Base-by-base conservation (phyloP, 1,284 basidiomycete species). In the Trichosporon sp. region DNA sequence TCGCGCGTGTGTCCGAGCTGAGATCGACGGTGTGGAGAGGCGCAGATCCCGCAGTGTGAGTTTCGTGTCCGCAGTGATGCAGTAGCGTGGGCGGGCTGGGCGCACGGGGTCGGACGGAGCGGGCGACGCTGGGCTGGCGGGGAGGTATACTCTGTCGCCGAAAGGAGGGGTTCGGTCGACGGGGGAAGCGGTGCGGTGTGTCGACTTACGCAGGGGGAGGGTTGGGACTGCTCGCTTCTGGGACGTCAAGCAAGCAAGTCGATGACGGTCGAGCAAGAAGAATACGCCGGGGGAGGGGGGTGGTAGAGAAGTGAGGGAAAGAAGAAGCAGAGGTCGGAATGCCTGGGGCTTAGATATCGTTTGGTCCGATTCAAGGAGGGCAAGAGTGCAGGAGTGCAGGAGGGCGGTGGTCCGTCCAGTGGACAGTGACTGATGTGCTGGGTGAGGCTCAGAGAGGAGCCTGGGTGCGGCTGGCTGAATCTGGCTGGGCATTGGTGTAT, bases 21-120 rank as follows among this genome's bases (percentile, higher is more conserved):
- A 35, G 59, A 63, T 63, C 59, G 59, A 35, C 59, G 32, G 32
- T 14, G 59, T 12, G 4, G n/a, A n/a, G 59, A n/a, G 59, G 31
- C 31, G 59, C 32, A 32, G 14, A 31, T 35, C 16, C 10, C 31
- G 59, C 32, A 32, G 14, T 7, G 16, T 14, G 16, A 35, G n/a
- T 35, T 11, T 26, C 32, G 26, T 32, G 56, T 32, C 59, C 16
- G 59, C 31, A 35, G 31, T 35, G 59, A 14, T 63, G 31, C 26
- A 4, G 59, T 14, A n/a, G 59, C 26, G 43, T 46, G 16, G 16
- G 43, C 43, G 38, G 26, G 38, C 11, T 14, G 8, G 43, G 38
- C 35, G 38, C 11, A 10, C 38, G 2, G 26, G 26, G 26, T 26
- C 38, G 38, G 38, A 40, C 26, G 38, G 38, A 40, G 38, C 10